Evolutionary conservation across 805 yeast genomes (phyloP).

Genomic region (Naumovozyma baii): DNA sequence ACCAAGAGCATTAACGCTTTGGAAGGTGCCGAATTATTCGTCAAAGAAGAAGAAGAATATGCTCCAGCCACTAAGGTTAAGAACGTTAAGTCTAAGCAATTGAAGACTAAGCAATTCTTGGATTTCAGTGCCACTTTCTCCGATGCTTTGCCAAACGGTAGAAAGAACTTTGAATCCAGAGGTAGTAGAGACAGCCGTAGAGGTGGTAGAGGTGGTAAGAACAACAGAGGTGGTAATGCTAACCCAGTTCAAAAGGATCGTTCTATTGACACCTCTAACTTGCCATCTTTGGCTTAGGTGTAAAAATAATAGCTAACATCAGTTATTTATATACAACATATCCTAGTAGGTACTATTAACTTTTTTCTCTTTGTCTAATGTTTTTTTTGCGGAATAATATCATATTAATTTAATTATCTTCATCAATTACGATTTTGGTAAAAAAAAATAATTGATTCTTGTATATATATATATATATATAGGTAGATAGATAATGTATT

Average conservation of each 20-base stretch:
- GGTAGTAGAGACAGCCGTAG: conserved; percentile 27
- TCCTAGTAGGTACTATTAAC: not conserved
- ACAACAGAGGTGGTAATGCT: conserved; percentile 15
- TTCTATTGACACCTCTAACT: conserved; percentile 50
- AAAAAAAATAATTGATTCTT: no score
- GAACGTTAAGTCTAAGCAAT: conserved; percentile 60
- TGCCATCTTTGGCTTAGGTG: conserved; percentile 55
- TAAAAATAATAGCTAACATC: not conserved
- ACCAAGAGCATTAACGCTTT: conserved; percentile 17
- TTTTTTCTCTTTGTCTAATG: not conserved
- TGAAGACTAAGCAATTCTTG: conserved; percentile 71
- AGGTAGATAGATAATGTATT: no score
- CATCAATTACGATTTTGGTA: no score
- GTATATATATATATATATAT: no score
- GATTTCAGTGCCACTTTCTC: conserved; percentile 67
- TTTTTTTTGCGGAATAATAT: not conserved
- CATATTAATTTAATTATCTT: no score
- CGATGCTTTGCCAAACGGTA: conserved; percentile 40
- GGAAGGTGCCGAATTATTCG: conserved; percentile 48
- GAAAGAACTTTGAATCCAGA: conserved; percentile 31
- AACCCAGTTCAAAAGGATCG: conserved; percentile 28
- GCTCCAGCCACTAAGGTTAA: conserved; percentile 54
- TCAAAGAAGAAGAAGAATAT: conserved; percentile 54
- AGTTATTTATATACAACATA: not conserved
- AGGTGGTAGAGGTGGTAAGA: conserved; percentile 24